Evolutionary conservation across 768 basidiomycete species (phyloP), one percentile per base, ranked within the genome.

Genomic region (Russula ochroleuca): DNA sequence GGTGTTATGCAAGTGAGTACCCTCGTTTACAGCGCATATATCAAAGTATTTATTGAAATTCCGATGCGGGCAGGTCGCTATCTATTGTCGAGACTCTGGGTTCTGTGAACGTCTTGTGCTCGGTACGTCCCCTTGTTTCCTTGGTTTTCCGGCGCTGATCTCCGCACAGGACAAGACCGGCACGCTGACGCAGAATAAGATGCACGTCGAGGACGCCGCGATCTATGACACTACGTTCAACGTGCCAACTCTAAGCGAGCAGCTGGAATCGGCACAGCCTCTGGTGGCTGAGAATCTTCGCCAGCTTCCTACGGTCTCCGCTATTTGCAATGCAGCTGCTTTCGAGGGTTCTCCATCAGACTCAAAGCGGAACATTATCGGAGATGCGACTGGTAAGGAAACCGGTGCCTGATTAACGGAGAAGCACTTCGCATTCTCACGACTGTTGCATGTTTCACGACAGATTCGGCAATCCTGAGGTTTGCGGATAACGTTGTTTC

Each of bases 71-170:
- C 43, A 68, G 67, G 43, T 82, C 82, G 3, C 74, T 88, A 25
- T 78, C 84, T 28, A 87, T 84, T 7, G 84, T 88, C 35, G 86
- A 88, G 71, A 84, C 83, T 8, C 76, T 88, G 6, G 86, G 87
- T 8, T 78, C 81, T 10, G 84, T 87, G 70, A 81, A 82, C 59
- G 79, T 80, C 31, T 64, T 81, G 9, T 78, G 78, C 64, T 78
- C 78, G 5, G 67, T 68, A 31, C 19, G 45, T 41, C 52, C 10
- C 41, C 1, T 35, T 45, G 4, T 31, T 13, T 14, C 28, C 8
- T 25, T 41, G 31, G 10, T 25, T 31, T 4, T 37, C 11, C 4
- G 17, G 15, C 0, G 28, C 37, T 41, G 19, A 31, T 37, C 8
- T 35, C 10, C 3, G 21, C 5, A 11, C 48, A 68, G 67, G 81